Evolutionary conservation across 108 stramenopile genomes (phyloP).

Genomic region (Cylindrotheca closterium): DNA sequence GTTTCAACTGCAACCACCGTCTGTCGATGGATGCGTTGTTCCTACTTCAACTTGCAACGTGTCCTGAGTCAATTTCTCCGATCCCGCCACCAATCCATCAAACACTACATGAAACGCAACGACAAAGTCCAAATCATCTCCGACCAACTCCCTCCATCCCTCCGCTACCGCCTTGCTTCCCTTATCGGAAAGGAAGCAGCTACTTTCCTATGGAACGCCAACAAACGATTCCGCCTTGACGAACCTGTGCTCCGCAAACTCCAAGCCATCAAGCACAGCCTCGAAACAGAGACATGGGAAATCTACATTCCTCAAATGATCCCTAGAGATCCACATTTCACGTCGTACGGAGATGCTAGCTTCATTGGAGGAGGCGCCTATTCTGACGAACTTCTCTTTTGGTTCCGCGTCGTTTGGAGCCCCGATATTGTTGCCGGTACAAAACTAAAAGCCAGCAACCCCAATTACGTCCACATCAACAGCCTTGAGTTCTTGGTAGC

Average conservation of each 20-base stretch:
- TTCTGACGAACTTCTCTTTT: background rate
- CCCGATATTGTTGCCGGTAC: background rate
- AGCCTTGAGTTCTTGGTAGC: constrained; percentile 3
- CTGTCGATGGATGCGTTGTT: background rate
- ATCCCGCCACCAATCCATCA: background rate
- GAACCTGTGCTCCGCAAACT: background rate
- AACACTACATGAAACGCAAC: background rate
- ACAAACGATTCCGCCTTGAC: background rate
- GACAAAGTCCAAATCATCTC: background rate
- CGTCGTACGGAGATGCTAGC: background rate
- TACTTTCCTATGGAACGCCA: background rate
- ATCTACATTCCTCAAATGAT: constrained; percentile 1
- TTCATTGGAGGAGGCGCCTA: background rate
- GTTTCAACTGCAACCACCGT: background rate
- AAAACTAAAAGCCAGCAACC: background rate
- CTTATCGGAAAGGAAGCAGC: background rate
- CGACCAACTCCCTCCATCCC: background rate
- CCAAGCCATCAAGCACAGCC: background rate
- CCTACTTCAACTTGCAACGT: background rate
- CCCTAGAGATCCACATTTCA: constrained; percentile 1
- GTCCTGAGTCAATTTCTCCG: background rate
- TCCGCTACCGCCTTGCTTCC: background rate
- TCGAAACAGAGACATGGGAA: background rate
- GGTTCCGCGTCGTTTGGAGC: background rate
- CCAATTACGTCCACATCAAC: constrained; percentile 3